Base-by-base conservation (phyloP, 345 rosid genomes). In the Camelina hispida region DNA sequence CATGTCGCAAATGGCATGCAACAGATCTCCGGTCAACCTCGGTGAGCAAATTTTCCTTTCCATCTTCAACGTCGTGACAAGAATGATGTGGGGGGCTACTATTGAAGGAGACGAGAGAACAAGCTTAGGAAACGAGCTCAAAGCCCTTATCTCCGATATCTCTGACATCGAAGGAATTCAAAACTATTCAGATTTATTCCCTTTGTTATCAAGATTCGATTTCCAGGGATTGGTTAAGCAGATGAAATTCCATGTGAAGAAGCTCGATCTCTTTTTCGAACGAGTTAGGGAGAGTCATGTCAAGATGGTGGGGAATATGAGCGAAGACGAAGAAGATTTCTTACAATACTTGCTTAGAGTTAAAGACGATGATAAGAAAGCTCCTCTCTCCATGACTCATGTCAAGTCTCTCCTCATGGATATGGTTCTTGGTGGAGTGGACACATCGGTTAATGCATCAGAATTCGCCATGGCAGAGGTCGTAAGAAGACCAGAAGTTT, bases 391-490 rank as follows among this genome's bases (percentile, higher is more conserved):
- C 1, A 56, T 81, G 78, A 71, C 51, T 12, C 83, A 82, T 14
- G 47, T 87, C 28, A 77, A 69, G 71, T 69, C 75, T 4, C 30
- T 76, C 1, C 80, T 76, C 25, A 76, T 76, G 80, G 80, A 80
- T 60, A 75, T 80, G 69, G 73, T 80, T 64, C 77, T 74, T 23
- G 80, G 83, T 12, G 83, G 71, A 14, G 76, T 77, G 0, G 83
- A 80, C 34, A 86, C 89, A 1, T 77, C 87, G 5, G 62, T 85
- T 0, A 86, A 87, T 3, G 77, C 48, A 28, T 28, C 84, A 0
- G 93, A 86, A 28, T 88, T 87, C 81, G 76, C 83, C 17, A 85
- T 88, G 89, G 67, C 90, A 0, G 85, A 84, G 69, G 46, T 88
- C 0, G 46, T 85, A 46, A 51, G 74, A 32, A 78, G 85, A 66